Evolutionary conservation across 1,139 yeast species (phyloP), one percentile per base, ranked within the genome.

Genomic region (Williopsis jadinii): DNA sequence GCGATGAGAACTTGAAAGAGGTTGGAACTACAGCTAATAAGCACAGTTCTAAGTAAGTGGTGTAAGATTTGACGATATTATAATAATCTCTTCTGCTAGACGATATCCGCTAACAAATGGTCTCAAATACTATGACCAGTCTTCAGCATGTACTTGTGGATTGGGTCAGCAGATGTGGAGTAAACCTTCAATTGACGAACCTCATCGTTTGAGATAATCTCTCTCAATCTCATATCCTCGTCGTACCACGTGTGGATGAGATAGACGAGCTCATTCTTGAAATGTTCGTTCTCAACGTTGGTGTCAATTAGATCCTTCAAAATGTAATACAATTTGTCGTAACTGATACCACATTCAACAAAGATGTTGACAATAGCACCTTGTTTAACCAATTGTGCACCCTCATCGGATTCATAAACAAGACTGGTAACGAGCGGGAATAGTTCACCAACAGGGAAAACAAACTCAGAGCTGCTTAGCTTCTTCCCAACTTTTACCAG

Each of bases 391-490:
- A 41, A 12, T 10, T 36, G 15, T 1, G 37, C 43, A 24, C 41
- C 60, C 52, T 71, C 63, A 41, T 70, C 62, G 30, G 46, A 42
- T 34, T 63, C 55, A 42, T 56, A 51, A 41, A 64, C 59, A 35
- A 64, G 44, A 28, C 54, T 52, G 33, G 66, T 57, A 13, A 71
- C 60, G 37, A 83, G 67, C 44, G 85, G 83, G 48, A 86, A 68
- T 43, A 88, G 67, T 47, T 79, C 82, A 48, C 78, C 80, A 12
- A 85, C 70, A 9, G 97, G 95, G 68, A 90, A 87, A 2, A 88
- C 86, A 56, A 79, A 72, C 53, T 88, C 96, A 38, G 70, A 75
- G 43, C 56, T 80, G 55, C 63, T 61, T 33, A 74, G 64, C 48
- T 67, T 70, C 52, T 67, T 67, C 12, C 82, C 83, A 35, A 76